Base-by-base conservation (phyloP, 2,329 filamentous ascomycete species). In the Nemania bipapillata region DNA sequence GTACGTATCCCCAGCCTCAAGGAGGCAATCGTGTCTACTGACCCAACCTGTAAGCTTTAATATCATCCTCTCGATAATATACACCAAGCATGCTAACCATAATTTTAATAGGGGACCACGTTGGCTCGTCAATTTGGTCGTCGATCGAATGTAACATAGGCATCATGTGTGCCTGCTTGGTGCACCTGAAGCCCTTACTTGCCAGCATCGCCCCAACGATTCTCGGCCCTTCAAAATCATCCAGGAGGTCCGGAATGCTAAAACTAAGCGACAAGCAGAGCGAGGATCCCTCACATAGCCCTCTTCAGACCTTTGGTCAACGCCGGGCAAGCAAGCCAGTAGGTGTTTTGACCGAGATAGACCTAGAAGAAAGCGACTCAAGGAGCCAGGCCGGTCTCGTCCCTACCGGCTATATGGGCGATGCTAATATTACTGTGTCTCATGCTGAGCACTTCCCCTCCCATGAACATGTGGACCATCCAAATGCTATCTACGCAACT, bases 141-240 rank as follows among this genome's bases (percentile, higher is more conserved):
- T 57, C 54, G 12, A 64, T 64, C 20, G 61, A 64, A 32, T 64
- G 61, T n/a, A 64, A 52, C 7, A 17, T 64, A 22, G 61, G 53
- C 17, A 57, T 64, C 15, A 42, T 64, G 20, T 64, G 61, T 32
- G 61, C 61, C 26, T 57, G 61, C 24, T 20, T 64, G 6, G 64
- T 61, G 4, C 57, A 61, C 42, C n/a, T 56, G 22, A 66, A 66
- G 24, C 64, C 49, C 2, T 17, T 56, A n/a, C 24, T 60, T 28
- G 20, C n/a, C 7, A 30, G 40, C 4, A 30, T 57, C 11, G 17
- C 24, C 56, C 76, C 86, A 22, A 17, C 28, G 4, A 26, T 40
- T 5, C 42, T 47, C 3, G 40, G 28, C 8, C 28, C 42, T 37
- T 63, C 50, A 1, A 30, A 22, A 26, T 40, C 60, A 8, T 63